phyloP scores from a whole-genome alignment of 345 rosid genomes.

The Sisymbrium irio region DNA sequence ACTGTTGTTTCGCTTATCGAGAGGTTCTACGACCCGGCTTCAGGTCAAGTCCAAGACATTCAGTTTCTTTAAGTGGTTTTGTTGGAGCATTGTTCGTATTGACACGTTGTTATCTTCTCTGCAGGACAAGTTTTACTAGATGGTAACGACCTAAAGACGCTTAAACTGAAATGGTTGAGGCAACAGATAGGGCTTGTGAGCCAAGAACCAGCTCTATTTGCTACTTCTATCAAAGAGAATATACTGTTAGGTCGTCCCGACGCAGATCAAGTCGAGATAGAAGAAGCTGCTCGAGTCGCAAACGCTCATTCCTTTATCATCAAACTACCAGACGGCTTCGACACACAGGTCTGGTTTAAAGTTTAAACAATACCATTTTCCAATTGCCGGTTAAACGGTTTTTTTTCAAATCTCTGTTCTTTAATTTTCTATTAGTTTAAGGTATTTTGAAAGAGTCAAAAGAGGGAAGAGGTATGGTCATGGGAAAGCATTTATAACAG shows the following conservation, averaged over 20 bases:
- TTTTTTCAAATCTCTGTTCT: slow-evolving; percentile 31
- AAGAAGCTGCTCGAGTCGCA: slow-evolving; percentile 96
- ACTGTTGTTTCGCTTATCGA: slow-evolving; percentile 93
- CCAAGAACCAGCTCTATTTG: slow-evolving; percentile 95
- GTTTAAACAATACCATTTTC: neutral
- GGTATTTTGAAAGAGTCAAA: slow-evolving; percentile 44
- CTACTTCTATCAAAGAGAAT: slow-evolving; percentile 91
- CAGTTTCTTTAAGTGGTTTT: neutral
- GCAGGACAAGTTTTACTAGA: slow-evolving; percentile 87
- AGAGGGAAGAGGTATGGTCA: slow-evolving; percentile 38
- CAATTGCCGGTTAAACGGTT: neutral
- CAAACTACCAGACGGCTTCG: slow-evolving; percentile 90
- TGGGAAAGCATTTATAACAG: slow-evolving; percentile 52
- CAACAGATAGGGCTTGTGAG: slow-evolving; percentile 97
- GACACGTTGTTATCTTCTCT: slow-evolving; percentile 12
- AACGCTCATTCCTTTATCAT: slow-evolving; percentile 92
- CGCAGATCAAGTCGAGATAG: slow-evolving; percentile 71
- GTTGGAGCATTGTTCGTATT: slow-evolving; percentile 3
- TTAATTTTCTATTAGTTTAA: slow-evolving; percentile 17
- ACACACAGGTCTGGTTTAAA: slow-evolving; percentile 68
- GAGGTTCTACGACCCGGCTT: slow-evolving; percentile 85
- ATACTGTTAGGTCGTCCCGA: slow-evolving; percentile 90
- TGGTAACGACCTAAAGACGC: slow-evolving; percentile 77
- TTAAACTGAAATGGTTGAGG: slow-evolving; percentile 87
- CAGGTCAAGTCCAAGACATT: slow-evolving; percentile 50